Conservation (phyloP, 306 rosid species). For the Glycyrrhiza uralensis region DNA sequence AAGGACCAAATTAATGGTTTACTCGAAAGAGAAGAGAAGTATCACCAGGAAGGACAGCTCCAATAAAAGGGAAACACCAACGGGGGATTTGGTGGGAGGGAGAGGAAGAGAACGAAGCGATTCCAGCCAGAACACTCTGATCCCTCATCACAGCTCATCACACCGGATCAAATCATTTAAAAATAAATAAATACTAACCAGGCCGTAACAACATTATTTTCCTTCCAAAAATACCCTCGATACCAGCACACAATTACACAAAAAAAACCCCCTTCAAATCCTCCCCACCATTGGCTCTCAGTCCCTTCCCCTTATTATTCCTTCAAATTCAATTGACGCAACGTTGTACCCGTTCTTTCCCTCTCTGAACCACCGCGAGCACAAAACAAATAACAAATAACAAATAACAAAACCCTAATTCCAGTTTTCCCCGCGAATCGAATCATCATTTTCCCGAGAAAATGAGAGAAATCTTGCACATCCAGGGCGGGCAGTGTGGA, state of each 20-base stretch:
- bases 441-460: conserved; percentile 6
- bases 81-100: neutral
- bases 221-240: conserved; percentile 16
- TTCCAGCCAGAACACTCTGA: neutral
- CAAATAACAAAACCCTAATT: conserved; percentile 15
- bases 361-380: neutral
- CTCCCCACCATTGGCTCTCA: conserved; percentile 11
- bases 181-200: too few species aligned
- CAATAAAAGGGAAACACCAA: neutral
- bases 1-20: too few species aligned
- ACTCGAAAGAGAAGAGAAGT: neutral
- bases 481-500: conserved; percentile 50
- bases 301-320: neutral
- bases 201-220: neutral
- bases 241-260: neutral
- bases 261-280: conserved; percentile 4
- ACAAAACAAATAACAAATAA: neutral
- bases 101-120: neutral
- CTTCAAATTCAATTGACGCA: neutral
- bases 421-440: neutral
- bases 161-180: neutral
- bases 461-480: conserved; percentile 54
- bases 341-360: neutral
- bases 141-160: neutral
- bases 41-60: neutral